phyloP scores from a whole-genome alignment of 2,329 filamentous ascomycete species.

The Pseudocercospora ulei region DNA sequence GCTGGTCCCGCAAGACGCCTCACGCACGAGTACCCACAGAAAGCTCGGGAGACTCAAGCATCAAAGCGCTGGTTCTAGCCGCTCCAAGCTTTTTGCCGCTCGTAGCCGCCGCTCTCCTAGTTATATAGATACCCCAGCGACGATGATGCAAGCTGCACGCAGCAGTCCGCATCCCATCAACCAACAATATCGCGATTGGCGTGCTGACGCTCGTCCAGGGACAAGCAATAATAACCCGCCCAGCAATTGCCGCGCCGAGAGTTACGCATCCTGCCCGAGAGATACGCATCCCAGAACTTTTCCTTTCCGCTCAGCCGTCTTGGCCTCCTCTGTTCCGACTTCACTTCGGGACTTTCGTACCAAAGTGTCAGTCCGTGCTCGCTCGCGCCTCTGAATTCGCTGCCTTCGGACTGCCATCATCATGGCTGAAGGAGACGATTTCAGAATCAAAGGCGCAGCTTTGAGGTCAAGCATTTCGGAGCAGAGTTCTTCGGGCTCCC shows the following conservation, averaged over 20 bases:
- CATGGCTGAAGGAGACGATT: conserved; percentile 23
- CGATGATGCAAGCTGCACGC: neutral
- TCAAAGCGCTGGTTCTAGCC: conserved; percentile 12
- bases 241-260: conserved; percentile 1
- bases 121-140: neutral
- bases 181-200: neutral
- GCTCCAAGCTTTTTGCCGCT: neutral
- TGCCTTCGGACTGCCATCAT: conserved; percentile 3
- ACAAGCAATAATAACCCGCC: neutral
- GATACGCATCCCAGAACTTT: conserved; percentile 5
- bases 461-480: conserved; percentile 7
- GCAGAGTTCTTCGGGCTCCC: conserved; percentile 9
- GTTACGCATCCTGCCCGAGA: conserved; percentile 1
- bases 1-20: neutral
- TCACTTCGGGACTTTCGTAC: conserved; percentile 11
- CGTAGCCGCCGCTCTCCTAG: no score
- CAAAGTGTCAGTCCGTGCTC: neutral
- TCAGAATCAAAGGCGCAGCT: conserved; percentile 24
- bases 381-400: neutral
- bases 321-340: conserved; percentile 10
- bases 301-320: conserved; percentile 4
- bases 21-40: no score
- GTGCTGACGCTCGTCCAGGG: conserved; percentile 1
- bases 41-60: conserved; percentile 10
- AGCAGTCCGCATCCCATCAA: conserved; percentile 3